Evolutionary conservation across 2,329 filamentous ascomycete genomes (phyloP).

Genomic region (Leptographium lundbergii): DNA sequence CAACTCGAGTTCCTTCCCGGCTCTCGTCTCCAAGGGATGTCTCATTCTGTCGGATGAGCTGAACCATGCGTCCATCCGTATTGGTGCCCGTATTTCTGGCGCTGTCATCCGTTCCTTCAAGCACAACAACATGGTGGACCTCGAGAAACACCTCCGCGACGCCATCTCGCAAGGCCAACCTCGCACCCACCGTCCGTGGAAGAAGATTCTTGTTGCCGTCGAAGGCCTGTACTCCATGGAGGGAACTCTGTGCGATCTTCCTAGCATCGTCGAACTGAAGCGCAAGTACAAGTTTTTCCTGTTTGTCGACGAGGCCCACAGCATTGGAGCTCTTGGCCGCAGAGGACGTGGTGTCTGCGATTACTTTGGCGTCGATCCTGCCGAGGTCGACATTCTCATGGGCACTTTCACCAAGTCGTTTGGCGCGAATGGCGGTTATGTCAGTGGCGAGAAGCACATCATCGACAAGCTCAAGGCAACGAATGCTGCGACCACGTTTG

Average conservation of each 20-base stretch:
- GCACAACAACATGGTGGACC: constrained; percentile 87
- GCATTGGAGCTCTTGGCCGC: constrained; percentile 82
- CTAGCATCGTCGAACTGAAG: constrained; percentile 75
- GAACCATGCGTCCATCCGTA: constrained; percentile 95
- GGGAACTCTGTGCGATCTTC: constrained; percentile 96
- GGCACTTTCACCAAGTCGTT: constrained; percentile 97
- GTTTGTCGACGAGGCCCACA: constrained; percentile 94
- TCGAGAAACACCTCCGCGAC: constrained; percentile 79
- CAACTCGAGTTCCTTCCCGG: constrained; percentile 85
- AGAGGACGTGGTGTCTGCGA: constrained; percentile 88
- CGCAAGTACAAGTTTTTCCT: constrained; percentile 94
- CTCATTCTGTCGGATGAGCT: constrained; percentile 94
- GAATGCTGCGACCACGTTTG: constrained; percentile 77
- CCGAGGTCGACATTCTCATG: constrained; percentile 91
- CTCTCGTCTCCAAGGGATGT: constrained; percentile 82
- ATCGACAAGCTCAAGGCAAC: constrained; percentile 82
- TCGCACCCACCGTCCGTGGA: constrained; percentile 96
- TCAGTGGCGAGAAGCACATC: constrained; percentile 77
- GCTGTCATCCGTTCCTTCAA: constrained; percentile 94
- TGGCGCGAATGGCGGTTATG: constrained; percentile 92
- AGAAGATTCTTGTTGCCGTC: constrained; percentile 94
- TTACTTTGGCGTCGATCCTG: constrained; percentile 84
- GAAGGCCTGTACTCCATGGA: constrained; percentile 99
- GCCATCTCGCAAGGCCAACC: constrained; percentile 94
- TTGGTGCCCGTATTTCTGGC: constrained; percentile 84